Evolutionary conservation across 176 grass and related monocot species (phyloP), one percentile per base, ranked within the genome.

Genomic region (Eremochloa ophiuroides): DNA sequence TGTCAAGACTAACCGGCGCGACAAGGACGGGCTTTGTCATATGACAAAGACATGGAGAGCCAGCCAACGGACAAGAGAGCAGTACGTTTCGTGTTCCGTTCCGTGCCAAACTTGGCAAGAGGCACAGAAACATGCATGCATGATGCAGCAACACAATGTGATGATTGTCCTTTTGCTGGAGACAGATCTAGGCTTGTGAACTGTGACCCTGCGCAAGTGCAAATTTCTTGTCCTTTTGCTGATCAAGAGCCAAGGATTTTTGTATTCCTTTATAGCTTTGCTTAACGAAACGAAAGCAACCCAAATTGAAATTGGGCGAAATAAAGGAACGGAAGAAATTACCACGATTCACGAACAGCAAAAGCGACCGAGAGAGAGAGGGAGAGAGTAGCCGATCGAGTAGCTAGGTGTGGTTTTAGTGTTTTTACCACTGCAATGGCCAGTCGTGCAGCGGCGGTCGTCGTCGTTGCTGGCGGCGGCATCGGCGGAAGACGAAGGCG

Each of bases 351-450:
- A 68, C n/a, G 11, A 83, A 41, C 20, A 7, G 18, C 17, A 22
- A 13, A 47, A 47, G 35, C 4, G 2, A 37, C 4, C 4, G 35
- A 37, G 35, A 37, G 35, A 37, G 35, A 37, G 35, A 37, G 35
- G 6, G 35, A 37, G 35, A n/a, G n/a, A n/a, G n/a, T n/a, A n/a
- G n/a, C n/a, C n/a, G n/a, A n/a, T n/a, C n/a, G n/a, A n/a, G n/a
- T n/a, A n/a, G n/a, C n/a, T n/a, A n/a, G n/a, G 33, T 33, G 33
- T 4, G 2, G 33, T 59, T n/a, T n/a, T n/a, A n/a, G 3, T 9
- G 8, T 41, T 39, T 79, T 22, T 86, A 94, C 94, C 94, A 40
- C 87, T 47, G 53, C 94, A 97, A 77, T 69, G 77, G 0, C 85
- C 85, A 18, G 79, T 8, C n/a, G n/a, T n/a, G 86, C 91, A 95